Evolutionary conservation across 1,284 basidiomycete species (phyloP).

Genomic region (Melampsora americana): DNA sequence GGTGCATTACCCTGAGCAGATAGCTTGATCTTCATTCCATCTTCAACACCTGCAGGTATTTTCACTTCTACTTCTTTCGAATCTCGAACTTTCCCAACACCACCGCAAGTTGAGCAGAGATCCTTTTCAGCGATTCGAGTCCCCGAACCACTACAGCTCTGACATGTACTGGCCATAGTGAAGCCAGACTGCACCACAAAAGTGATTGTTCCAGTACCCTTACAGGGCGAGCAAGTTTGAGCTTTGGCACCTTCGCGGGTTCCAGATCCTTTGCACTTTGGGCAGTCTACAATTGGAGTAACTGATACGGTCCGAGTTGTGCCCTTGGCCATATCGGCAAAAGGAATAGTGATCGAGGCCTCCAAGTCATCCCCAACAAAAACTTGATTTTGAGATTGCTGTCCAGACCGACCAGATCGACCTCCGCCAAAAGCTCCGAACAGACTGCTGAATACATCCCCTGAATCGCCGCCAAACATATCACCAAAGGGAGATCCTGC

Average conservation of each 20-base stretch:
- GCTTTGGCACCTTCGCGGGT: conserved; percentile 82
- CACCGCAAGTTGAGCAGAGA: conserved; percentile 76
- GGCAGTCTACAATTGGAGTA: conserved; percentile 78
- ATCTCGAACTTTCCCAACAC: conserved; percentile 80
- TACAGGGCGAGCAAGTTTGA: conserved; percentile 73
- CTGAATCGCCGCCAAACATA: conserved; percentile 67
- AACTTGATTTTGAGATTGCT: conserved; percentile 15
- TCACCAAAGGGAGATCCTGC: conserved; percentile 56
- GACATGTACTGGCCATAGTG: conserved; percentile 93
- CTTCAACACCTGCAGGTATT: conserved; percentile 79
- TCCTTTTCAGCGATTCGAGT: conserved; percentile 72
- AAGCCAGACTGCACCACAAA: conserved; percentile 92
- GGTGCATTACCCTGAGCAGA: conserved; percentile 82
- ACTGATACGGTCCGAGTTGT: conserved; percentile 72
- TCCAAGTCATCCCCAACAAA: conserved; percentile 75
- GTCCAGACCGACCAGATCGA: conserved; percentile 54
- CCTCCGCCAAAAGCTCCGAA: conserved; percentile 58
- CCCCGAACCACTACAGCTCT: conserved; percentile 78
- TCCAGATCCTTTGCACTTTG: conserved; percentile 78
- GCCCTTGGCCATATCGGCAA: conserved; percentile 92
- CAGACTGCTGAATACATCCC: conserved; percentile 63
- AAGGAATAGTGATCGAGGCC: conserved; percentile 70
- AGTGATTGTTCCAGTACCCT: conserved; percentile 80
- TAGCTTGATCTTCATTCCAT: conserved; percentile 89
- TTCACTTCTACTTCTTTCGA: conserved; percentile 76